phyloP scores from a whole-genome alignment of 371 early-diverging fungal genomes.

The Mucor saturninus region DNA sequence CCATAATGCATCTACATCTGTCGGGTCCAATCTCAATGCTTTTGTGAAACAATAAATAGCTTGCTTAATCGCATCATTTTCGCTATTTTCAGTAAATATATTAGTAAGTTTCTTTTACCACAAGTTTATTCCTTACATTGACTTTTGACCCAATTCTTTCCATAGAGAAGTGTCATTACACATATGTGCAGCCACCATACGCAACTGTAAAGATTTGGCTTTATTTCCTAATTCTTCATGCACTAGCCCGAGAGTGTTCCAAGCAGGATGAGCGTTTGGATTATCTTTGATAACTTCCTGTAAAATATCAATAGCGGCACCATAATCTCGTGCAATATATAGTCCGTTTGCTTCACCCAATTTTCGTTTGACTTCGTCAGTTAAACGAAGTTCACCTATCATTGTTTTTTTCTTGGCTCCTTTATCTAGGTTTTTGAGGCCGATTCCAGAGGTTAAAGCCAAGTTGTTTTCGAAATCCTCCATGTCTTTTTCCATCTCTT shows the following conservation, averaged over 20 bases:
- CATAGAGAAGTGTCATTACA: conserved; percentile 79
- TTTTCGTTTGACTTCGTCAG: conserved; percentile 59
- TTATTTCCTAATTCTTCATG: conserved; percentile 87
- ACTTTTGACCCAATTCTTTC: conserved; percentile 82
- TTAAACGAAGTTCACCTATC: conserved; percentile 39
- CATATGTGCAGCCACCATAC: conserved; percentile 92
- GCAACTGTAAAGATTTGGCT: conserved; percentile 76
- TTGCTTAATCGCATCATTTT: conserved; percentile 70
- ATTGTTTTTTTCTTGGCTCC: conserved; percentile 21
- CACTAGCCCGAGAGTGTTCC: conserved; percentile 88
- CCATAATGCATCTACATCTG: conserved; percentile 73
- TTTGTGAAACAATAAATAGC: conserved; percentile 83
- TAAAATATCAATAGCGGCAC: conserved; percentile 67
- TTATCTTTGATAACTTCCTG: conserved; percentile 78
- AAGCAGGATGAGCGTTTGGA: conserved; percentile 76
- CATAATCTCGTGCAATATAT: conserved; percentile 73
- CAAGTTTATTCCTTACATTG: conserved; percentile 54
- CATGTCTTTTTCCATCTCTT: conserved; percentile 38
- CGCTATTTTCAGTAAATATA: conserved; percentile 45
- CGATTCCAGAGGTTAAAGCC: conserved; percentile 40
- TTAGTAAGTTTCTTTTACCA: background rate
- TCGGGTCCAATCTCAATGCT: conserved; percentile 66
- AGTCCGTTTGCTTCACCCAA: conserved; percentile 77
- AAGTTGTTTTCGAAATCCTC: conserved; percentile 49
- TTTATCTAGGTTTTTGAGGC: conserved; percentile 23